Conservation (phyloP, 2,329 filamentous ascomycete species). For the Samsoniella hepiali region DNA sequence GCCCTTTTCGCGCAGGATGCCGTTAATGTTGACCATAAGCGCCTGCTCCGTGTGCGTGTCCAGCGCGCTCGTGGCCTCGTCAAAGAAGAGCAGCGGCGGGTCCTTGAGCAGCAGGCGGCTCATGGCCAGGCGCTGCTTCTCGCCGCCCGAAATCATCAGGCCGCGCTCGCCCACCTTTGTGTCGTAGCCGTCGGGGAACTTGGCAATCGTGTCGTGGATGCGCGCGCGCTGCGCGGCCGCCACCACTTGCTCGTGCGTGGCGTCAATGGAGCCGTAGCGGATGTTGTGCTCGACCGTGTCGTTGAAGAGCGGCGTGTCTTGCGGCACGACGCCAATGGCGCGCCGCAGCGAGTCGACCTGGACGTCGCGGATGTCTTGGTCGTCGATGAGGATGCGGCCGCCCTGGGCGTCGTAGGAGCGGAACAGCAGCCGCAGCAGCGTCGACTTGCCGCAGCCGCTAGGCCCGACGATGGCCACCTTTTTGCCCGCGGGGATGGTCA, state of each 20-base stretch:
- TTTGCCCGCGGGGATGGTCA: constrained; percentile 92
- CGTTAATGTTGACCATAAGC: constrained; percentile 87
- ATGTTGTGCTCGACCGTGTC: constrained; percentile 96
- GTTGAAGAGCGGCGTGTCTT: constrained; percentile 96
- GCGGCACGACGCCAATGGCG: constrained; percentile 91
- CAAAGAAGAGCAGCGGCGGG: constrained; percentile 86
- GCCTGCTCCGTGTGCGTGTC: constrained; percentile 93
- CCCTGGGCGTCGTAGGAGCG: constrained; percentile 87
- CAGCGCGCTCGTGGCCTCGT: constrained; percentile 88
- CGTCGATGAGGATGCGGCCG: constrained; percentile 86
- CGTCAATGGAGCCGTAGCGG: constrained; percentile 80
- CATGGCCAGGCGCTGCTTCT: constrained; percentile 88
- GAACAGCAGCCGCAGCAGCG: constrained; percentile 85
- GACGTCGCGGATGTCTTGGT: constrained; percentile 84
- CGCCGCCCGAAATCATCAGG: constrained; percentile 94
- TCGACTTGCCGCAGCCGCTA: constrained; percentile 94
- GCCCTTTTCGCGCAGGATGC: constrained; percentile 80
- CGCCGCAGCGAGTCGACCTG: constrained; percentile 77
- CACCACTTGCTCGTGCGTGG: constrained; percentile 67
- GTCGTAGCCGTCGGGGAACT: constrained; percentile 82
- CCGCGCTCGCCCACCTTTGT: constrained; percentile 92
- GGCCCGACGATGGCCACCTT: constrained; percentile 96
- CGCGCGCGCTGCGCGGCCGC: constrained; percentile 78
- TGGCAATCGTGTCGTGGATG: constrained; percentile 76
- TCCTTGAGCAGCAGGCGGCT: constrained; percentile 83